phyloP scores from a whole-genome alignment of 1,284 basidiomycete species.

The Retiboletus flavoniger region DNA sequence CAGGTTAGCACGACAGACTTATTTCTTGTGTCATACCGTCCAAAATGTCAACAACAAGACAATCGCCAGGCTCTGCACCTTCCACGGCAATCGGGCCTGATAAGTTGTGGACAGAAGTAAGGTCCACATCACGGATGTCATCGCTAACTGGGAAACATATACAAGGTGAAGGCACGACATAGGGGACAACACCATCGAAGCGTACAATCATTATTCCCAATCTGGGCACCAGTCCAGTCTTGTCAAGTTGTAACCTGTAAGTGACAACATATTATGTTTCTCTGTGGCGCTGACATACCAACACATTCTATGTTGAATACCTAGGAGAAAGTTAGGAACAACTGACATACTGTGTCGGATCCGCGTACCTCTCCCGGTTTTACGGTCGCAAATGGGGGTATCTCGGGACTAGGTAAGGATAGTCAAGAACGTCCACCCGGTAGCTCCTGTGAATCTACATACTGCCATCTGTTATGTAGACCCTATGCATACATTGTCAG shows the following conservation, averaged over 20 bases:
- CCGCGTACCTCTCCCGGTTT: conserved; percentile 58
- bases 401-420: conserved; percentile 53
- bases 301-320: conserved; percentile 77
- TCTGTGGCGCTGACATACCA: conserved; percentile 40
- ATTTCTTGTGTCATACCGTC: conserved; percentile 46
- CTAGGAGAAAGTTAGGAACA: conserved; percentile 28
- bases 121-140: conserved; percentile 65
- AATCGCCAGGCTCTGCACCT: conserved; percentile 77
- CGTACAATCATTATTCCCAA: conserved; percentile 71
- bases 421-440: background rate
- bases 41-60: conserved; percentile 74
- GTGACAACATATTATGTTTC: background rate
- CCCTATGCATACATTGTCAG: conserved; percentile 40
- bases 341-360: background rate
- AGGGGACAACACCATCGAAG: conserved; percentile 3
- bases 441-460: conserved; percentile 29
- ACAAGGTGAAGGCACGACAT: background rate
- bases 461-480: conserved; percentile 75
- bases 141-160: conserved; percentile 51
- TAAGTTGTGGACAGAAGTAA: conserved; percentile 69
- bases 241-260: background rate
- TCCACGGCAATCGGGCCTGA: conserved; percentile 75
- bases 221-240: conserved; percentile 78
- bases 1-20: background rate
- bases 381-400: conserved; percentile 62